Percentiles rank a stretch among this genome's conserved stretches.
These are phyloP conservation scores for Nitzschia putrida DNA, from an alignment of 108 stramenopile genomes.

Conservation along the genomic window DNA sequence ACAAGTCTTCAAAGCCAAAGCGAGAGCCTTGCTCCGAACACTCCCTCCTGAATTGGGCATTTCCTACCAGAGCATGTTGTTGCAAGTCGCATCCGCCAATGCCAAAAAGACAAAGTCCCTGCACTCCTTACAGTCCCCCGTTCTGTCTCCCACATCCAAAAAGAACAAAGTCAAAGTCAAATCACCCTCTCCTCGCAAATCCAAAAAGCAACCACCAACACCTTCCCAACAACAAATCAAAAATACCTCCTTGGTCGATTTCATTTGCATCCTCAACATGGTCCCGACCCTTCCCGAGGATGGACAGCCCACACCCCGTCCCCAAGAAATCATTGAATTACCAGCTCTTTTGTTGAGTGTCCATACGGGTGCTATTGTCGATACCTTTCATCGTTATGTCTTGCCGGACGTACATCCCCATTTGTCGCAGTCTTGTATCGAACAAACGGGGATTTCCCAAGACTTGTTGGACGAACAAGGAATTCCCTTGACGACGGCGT, in stretches of 20 bases:
- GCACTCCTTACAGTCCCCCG: background rate
- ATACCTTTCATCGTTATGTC: constrained; percentile 27
- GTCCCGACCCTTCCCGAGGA: constrained; percentile 16
- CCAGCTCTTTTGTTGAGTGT: constrained; percentile 21
- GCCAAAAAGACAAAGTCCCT: background rate
- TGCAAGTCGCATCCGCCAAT: background rate
- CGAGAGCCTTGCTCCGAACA: background rate
- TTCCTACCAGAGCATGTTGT: constrained; percentile 8
- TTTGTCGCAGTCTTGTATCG: constrained; percentile 16
- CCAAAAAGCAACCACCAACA: background rate
- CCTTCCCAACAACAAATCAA: background rate
- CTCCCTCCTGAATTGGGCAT: constrained; percentile 13
- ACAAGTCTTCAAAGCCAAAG: constrained; percentile 8
- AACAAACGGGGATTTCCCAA: constrained; percentile 27
- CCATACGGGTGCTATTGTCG: constrained; percentile 21
- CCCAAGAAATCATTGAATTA: constrained; percentile 40
- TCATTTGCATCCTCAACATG: constrained; percentile 17
- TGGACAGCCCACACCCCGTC: background rate
- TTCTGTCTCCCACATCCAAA: background rate
- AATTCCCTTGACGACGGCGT: constrained; percentile 6
- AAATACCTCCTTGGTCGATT: constrained; percentile 10
- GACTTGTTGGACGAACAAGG: constrained; percentile 12
- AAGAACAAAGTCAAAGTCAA: background rate
- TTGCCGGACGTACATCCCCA: constrained; percentile 23
- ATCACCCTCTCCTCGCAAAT: background rate